These are phyloP conservation scores for Hymenoscyphus linearis DNA, from an alignment of 2,329 filamentous ascomycete species.

Conservation along the genomic window DNA sequence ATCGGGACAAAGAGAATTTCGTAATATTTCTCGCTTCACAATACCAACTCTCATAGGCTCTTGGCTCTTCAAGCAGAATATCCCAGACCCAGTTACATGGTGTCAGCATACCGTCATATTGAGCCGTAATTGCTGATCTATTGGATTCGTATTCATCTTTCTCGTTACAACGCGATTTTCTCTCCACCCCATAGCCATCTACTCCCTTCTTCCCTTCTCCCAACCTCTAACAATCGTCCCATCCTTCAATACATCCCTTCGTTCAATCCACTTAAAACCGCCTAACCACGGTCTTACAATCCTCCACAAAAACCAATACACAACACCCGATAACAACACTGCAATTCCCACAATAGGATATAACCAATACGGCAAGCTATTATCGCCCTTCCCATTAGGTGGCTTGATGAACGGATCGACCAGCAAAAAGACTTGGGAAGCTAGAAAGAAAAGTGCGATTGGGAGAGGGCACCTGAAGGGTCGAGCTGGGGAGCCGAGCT, in stretches of 20 bases:
- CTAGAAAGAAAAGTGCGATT: conserved; percentile 35
- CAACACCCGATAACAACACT: conserved; percentile 34
- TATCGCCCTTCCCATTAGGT: conserved; percentile 36
- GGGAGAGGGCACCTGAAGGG: conserved; percentile 36
- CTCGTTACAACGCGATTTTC: too few relatives aligned
- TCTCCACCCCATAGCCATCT: not conserved
- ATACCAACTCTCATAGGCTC: not conserved
- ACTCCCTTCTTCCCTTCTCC: conserved; percentile 15
- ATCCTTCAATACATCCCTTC: conserved; percentile 23
- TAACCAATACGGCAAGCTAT: conserved; percentile 40
- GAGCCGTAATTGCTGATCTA: too few relatives aligned
- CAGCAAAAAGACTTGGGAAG: conserved; percentile 38
- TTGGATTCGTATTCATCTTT: too few relatives aligned
- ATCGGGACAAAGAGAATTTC: not conserved
- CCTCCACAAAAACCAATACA: conserved; percentile 33
- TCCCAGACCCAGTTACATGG: not conserved
- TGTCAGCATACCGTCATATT: not conserved
- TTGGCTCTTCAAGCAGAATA: not conserved
- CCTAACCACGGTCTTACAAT: conserved; percentile 22
- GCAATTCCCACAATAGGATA: conserved; percentile 39
- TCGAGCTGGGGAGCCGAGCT: conserved; percentile 25
- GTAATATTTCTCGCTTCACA: not conserved
- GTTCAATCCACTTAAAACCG: conserved; percentile 15
- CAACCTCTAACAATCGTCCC: conserved; percentile 27
- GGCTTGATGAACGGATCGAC: conserved; percentile 39